Conservation (phyloP, 768 basidiomycete genomes). For the Lactarius trivialis region DNA sequence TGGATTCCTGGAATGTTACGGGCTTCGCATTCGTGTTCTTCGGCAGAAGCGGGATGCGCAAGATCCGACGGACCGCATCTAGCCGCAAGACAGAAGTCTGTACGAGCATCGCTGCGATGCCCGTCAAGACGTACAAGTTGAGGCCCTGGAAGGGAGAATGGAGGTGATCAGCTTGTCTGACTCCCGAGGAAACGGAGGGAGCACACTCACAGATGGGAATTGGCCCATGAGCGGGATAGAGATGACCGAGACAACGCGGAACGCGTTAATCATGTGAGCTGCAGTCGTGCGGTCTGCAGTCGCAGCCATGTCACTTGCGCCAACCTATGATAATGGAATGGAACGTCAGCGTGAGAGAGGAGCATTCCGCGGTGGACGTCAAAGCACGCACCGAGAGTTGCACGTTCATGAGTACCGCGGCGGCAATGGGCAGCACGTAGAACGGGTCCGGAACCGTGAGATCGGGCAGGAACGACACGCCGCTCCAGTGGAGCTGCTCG, state of each 20-base stretch:
- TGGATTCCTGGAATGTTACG: slow-evolving; percentile 20
- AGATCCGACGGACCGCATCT: slow-evolving; percentile 35
- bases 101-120: slow-evolving; percentile 39
- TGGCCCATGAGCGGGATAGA: slow-evolving; percentile 45
- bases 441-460: slow-evolving; percentile 74
- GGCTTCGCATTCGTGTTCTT: slow-evolving; percentile 7
- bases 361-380: background rate
- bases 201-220: slow-evolving; percentile 58
- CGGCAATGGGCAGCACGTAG: slow-evolving; percentile 59
- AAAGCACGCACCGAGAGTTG: slow-evolving; percentile 56
- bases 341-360: background rate
- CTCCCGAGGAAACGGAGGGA: background rate
- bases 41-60: slow-evolving; percentile 32
- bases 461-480: slow-evolving; percentile 67
- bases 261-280: slow-evolving; percentile 22
- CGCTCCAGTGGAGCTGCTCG: slow-evolving; percentile 69
- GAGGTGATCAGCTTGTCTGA: background rate
- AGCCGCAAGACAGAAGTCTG: slow-evolving; percentile 44
- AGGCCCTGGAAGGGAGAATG: slow-evolving; percentile 38
- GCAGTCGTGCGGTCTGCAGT: slow-evolving; percentile 15
- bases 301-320: slow-evolving; percentile 43
- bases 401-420: slow-evolving; percentile 53
- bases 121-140: slow-evolving; percentile 50
- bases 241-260: slow-evolving; percentile 38
- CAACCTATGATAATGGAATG: slow-evolving; percentile 36